A percentile compares a stretch with the other conserved stretches of the same genome.
These are phyloP conservation scores for Apocynum venetum DNA, from an alignment of 257 asterid species.

Conservation along the genomic window DNA sequence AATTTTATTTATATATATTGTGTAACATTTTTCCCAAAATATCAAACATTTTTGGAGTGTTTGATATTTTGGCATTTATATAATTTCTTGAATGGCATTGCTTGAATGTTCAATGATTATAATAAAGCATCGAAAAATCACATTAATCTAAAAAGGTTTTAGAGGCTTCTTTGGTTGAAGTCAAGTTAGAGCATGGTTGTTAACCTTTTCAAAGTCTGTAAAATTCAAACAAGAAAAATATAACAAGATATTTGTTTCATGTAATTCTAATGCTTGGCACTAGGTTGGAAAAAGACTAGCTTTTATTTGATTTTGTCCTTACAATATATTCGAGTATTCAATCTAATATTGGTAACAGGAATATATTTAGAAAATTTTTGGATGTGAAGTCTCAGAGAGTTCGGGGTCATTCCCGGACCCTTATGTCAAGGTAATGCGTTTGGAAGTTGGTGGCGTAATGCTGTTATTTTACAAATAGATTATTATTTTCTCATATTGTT, in stretches of 20 bases:
- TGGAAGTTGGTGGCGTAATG: constrained; percentile 11
- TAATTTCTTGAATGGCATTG: not conserved
- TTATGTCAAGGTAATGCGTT: constrained; percentile 45
- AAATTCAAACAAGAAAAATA: not conserved
- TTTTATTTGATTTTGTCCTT: not conserved
- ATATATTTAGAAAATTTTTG: constrained; percentile 32
- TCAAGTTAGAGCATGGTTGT: no score
- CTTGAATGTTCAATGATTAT: not conserved
- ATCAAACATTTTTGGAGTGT: not conserved
- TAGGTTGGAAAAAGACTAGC: not conserved
- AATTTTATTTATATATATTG: no score
- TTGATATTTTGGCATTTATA: not conserved
- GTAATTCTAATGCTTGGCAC: not conserved
- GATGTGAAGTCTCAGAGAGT: constrained; percentile 40
- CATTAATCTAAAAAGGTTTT: no score
- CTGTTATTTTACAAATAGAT: not conserved
- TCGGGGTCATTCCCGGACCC: constrained; percentile 39
- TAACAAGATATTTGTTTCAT: not conserved
- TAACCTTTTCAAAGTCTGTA: not conserved
- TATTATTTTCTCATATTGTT: constrained; percentile 2
- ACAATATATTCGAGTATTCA: not conserved
- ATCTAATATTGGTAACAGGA: constrained; percentile 41
- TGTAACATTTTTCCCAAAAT: no score
- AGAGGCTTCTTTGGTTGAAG: not conserved
- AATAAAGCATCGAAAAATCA: not conserved